A percentile compares a stretch with the other conserved stretches of the same genome.
Conservation (phyloP, 2,329 filamentous ascomycete genomes). For the Domatiomyces globalis region DNA sequence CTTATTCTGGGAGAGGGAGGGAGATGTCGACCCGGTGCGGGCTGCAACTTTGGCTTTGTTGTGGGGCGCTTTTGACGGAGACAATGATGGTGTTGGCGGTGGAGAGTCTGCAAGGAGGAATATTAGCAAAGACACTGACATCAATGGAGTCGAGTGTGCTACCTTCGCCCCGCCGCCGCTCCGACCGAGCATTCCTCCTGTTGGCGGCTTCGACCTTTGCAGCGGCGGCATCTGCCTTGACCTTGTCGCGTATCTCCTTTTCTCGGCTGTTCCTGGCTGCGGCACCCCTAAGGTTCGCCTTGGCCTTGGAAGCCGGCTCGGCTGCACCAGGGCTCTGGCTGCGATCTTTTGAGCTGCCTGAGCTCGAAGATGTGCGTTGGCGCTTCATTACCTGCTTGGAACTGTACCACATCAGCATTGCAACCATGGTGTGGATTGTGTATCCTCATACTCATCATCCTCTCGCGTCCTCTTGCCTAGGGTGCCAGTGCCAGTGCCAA, state of each 20-base stretch:
- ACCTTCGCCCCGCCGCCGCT: slow-evolving; percentile 72
- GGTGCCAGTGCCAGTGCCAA: slow-evolving; percentile 41
- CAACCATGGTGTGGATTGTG: slow-evolving; percentile 16
- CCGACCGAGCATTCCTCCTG: slow-evolving; percentile 68
- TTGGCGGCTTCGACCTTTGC: slow-evolving; percentile 58
- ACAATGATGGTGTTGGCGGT: slow-evolving; percentile 49
- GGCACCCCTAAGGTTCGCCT: slow-evolving; percentile 41
- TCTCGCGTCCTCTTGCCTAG: slow-evolving; percentile 74
- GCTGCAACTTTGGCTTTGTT: slow-evolving; percentile 29
- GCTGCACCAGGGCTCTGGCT: slow-evolving; percentile 28
- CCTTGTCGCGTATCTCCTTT: slow-evolving; percentile 32
- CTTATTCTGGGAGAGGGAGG: slow-evolving; percentile 44
- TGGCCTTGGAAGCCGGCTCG: slow-evolving; percentile 41
- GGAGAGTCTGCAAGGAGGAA: slow-evolving; percentile 48
- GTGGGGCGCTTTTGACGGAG: slow-evolving; percentile 32
- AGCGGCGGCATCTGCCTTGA: slow-evolving; percentile 57
- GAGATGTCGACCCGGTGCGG: slow-evolving; percentile 27
- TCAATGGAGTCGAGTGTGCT: slow-evolving; percentile 14
- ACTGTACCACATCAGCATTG: slow-evolving; percentile 32
- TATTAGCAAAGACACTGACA: slow-evolving; percentile 1
- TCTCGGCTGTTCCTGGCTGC: slow-evolving; percentile 40
- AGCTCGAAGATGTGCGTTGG: slow-evolving; percentile 67
- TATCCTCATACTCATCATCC: slow-evolving; percentile 69
- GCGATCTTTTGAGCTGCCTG: slow-evolving; percentile 38
- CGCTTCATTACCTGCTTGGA: slow-evolving; percentile 60